Conservation (phyloP, 805 yeast genomes). For the Scheffersomyces coipomensis region DNA sequence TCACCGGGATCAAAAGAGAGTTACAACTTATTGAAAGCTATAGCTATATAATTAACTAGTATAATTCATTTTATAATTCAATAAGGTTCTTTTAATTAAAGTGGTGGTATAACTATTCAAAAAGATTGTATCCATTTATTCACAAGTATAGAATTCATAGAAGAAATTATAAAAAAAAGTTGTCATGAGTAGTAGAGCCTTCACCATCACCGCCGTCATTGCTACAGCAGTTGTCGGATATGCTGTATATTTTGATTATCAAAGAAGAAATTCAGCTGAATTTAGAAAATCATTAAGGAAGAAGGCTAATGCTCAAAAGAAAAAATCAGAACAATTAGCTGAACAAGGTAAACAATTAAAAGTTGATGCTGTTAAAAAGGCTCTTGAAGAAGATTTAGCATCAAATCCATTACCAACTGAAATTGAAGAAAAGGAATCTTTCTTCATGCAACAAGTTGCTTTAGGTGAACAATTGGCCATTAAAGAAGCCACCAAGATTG, state of each 20-base stretch:
- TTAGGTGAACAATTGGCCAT: conserved; percentile 79
- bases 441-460: conserved; percentile 81
- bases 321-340: conserved; percentile 52
- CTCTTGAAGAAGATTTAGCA: conserved; percentile 62
- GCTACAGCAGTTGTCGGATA: conserved; percentile 66
- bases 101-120: too few species aligned
- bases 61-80: too few species aligned
- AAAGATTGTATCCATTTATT: too few species aligned
- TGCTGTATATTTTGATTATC: conserved; percentile 87
- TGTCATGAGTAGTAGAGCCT: conserved; percentile 7
- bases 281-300: conserved; percentile 78
- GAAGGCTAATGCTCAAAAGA: conserved; percentile 59
- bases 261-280: conserved; percentile 76
- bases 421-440: conserved; percentile 66
- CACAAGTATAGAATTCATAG: too few species aligned
- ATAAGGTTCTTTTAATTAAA: too few species aligned
- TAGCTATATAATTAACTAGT: too few species aligned
- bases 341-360: conserved; percentile 60
- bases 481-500: conserved; percentile 65
- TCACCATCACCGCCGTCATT: conserved; percentile 38
- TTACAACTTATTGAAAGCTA: too few species aligned
- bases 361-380: conserved; percentile 57
- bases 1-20: too few species aligned
- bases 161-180: conserved; percentile 3
- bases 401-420: conserved; percentile 76